Evolutionary conservation across 352 stramenopile species (phyloP).

Genomic region (Sclerospora graminicola): DNA sequence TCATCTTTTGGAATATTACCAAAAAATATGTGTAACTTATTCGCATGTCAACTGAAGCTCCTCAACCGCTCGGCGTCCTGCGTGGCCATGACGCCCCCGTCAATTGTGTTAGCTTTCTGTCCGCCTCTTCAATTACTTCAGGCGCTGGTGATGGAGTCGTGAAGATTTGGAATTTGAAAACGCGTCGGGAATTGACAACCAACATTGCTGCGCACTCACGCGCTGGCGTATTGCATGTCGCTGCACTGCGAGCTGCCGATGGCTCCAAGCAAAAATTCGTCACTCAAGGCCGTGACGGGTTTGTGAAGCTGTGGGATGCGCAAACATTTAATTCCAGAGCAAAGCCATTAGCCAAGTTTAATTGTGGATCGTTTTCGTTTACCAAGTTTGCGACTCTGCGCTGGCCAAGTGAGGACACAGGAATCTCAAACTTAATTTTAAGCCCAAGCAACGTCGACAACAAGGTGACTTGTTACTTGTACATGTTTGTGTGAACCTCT

Average conservation of each 20-base stretch:
- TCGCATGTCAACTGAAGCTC: constrained; percentile 1
- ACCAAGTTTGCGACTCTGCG: constrained; percentile 45
- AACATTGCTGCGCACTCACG: constrained; percentile 44
- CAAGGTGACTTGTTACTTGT: constrained; percentile 12
- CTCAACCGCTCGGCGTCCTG: constrained; percentile 46
- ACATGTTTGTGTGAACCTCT: not conserved
- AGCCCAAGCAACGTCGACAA: constrained; percentile 33
- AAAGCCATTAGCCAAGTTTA: constrained; percentile 28
- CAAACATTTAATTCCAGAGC: constrained; percentile 9
- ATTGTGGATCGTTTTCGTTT: constrained; percentile 57
- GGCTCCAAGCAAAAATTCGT: constrained; percentile 23
- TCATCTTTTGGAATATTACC: no score
- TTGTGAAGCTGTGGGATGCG: constrained; percentile 56
- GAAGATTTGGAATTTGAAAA: constrained; percentile 64
- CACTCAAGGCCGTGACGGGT: constrained; percentile 65
- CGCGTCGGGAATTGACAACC: constrained; percentile 36
- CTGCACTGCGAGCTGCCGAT: constrained; percentile 5
- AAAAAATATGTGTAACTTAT: no score
- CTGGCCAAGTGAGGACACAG: constrained; percentile 14
- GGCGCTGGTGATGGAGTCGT: constrained; percentile 49
- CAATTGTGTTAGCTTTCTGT: constrained; percentile 50
- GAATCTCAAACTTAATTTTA: constrained; percentile 22
- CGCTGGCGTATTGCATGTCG: constrained; percentile 56
- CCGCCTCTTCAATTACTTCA: constrained; percentile 27
- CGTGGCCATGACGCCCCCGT: constrained; percentile 54